Conservation (phyloP, 225 moss, liverwort and hornwort species). For the Polytrichum formosum region DNA sequence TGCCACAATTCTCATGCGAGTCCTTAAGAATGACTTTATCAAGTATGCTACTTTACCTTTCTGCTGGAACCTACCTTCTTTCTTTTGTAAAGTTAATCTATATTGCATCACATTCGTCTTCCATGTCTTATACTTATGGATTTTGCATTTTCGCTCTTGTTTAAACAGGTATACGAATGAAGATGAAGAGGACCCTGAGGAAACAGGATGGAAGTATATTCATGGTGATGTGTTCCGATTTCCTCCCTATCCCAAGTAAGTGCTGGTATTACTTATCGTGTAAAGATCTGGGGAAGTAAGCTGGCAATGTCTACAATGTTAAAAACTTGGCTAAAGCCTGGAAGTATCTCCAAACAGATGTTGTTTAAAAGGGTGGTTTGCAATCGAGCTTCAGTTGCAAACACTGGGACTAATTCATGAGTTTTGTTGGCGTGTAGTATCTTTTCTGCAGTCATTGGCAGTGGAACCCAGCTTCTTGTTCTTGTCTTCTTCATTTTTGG, state of each 20-base stretch:
- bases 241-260: constrained; percentile 79
- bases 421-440: constrained; percentile 46
- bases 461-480: constrained; percentile 94
- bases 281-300: no score
- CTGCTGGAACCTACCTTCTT: not conserved
- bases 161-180: constrained; percentile 77
- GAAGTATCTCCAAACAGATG: not conserved
- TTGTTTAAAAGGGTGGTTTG: not conserved
- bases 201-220: constrained; percentile 98
- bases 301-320: no score
- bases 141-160: no score
- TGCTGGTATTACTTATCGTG: no score
- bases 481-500: constrained; percentile 89
- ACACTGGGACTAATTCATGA: not conserved
- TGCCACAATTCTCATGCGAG: constrained; percentile 96
- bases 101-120: no score
- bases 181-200: constrained; percentile 98
- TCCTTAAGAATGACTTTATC: constrained; percentile 94
- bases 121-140: no score
- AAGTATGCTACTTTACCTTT: constrained; percentile 48
- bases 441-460: constrained; percentile 92
- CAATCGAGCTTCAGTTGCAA: not conserved
- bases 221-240: constrained; percentile 97
- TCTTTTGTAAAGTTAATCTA: not conserved
- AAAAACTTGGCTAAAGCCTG: not conserved